phyloP scores from a whole-genome alignment of 2,329 filamentous ascomycete genomes.

The Colletotrichum sp. region DNA sequence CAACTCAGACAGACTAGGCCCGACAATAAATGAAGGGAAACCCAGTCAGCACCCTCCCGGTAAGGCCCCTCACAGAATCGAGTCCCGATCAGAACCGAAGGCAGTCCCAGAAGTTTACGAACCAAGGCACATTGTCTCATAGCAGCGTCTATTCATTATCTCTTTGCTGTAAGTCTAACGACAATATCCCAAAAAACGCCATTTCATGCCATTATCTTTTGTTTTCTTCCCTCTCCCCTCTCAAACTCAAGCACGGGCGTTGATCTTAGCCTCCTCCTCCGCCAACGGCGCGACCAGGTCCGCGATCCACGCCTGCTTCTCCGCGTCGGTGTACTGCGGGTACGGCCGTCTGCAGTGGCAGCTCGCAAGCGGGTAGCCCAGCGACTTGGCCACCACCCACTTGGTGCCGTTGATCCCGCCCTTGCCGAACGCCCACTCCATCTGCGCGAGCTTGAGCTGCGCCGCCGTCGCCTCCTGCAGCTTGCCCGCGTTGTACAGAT shows the following conservation, averaged over 20 bases:
- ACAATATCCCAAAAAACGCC: background rate
- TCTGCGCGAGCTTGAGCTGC: constrained; percentile 55
- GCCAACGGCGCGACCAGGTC: constrained; percentile 17
- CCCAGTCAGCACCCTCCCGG: background rate
- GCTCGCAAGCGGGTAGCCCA: constrained; percentile 56
- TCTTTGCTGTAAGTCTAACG: background rate
- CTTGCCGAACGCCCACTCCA: constrained; percentile 62
- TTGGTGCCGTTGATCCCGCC: constrained; percentile 67
- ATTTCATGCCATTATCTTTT: background rate
- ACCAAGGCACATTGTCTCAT: background rate
- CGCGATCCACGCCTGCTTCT: constrained; percentile 37
- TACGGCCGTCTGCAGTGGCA: constrained; percentile 60
- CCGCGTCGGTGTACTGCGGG: constrained; percentile 47
- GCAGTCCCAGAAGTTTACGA: fast-evolving
- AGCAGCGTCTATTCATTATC: background rate
- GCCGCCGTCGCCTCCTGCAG: constrained; percentile 50
- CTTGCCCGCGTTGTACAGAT: constrained; percentile 53
- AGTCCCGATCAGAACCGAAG: fast-evolving
- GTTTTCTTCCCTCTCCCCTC: background rate
- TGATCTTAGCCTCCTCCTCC: constrained; percentile 22
- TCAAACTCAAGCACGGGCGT: background rate
- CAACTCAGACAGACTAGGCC: too few relatives aligned
- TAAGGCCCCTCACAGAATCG: background rate
- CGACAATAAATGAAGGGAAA: background rate
- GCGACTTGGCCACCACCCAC: constrained; percentile 60